phyloP scores from a whole-genome alignment of 2,329 filamentous ascomycete genomes.

The Celoporthe dispersa region DNA sequence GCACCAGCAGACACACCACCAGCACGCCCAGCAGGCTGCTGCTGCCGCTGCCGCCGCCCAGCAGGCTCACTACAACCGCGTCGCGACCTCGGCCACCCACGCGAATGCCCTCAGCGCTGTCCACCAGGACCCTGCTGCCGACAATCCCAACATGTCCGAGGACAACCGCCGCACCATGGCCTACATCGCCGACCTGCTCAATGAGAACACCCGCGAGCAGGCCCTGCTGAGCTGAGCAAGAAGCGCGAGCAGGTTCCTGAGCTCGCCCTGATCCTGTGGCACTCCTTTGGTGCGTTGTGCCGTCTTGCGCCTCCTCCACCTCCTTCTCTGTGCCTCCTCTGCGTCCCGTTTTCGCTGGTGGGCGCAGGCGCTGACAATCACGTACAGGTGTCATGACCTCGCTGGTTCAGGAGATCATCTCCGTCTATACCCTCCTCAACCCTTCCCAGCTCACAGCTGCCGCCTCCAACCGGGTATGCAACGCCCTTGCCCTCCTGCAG shows the following conservation, averaged over 20 bases:
- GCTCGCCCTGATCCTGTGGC: conserved; percentile 94
- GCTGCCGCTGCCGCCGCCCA: conserved; percentile 57
- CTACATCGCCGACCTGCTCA: conserved; percentile 90
- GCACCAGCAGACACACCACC: conserved; percentile 66
- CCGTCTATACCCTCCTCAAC: conserved; percentile 94
- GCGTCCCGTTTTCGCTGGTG: neutral
- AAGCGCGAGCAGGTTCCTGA: conserved; percentile 98
- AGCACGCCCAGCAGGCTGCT: conserved; percentile 60
- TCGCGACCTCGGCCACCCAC: conserved; percentile 68
- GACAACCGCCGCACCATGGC: conserved; percentile 92
- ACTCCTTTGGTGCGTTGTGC: conserved; percentile 83
- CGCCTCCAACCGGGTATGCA: conserved; percentile 97
- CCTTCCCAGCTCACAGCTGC: conserved; percentile 96
- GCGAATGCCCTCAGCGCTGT: conserved; percentile 48
- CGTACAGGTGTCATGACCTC: conserved; percentile 91
- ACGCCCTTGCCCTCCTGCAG: conserved; percentile 91
- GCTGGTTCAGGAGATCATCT: conserved; percentile 96
- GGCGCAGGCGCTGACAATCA: neutral
- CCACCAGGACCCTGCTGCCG: conserved; percentile 63
- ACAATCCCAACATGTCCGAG: conserved; percentile 71
- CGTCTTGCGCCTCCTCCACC: neutral
- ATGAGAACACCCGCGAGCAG: conserved; percentile 83
- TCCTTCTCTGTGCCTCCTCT: neutral
- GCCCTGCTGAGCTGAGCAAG: conserved; percentile 94
- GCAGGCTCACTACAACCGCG: conserved; percentile 72